A percentile compares a stretch with the other conserved stretches of the same genome.
phyloP scores from a whole-genome alignment of 2,329 filamentous ascomycete genomes.

The Aureobasidium sp. region DNA sequence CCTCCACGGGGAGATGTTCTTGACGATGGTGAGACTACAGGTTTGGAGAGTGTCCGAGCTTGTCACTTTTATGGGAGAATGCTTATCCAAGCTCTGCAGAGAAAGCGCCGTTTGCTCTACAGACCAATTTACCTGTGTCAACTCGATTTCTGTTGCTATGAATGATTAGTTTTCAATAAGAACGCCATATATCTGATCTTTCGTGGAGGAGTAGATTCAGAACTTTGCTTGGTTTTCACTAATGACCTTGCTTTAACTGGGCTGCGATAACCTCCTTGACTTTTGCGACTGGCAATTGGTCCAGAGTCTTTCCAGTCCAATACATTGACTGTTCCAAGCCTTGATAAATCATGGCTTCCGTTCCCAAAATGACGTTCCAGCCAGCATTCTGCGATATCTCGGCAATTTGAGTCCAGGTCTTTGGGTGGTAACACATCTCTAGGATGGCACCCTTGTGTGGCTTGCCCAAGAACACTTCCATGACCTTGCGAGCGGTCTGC shows the following conservation, averaged over 20 bases:
- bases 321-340: slow-evolving; percentile 56
- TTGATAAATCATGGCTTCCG: slow-evolving; percentile 71
- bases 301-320: slow-evolving; percentile 58
- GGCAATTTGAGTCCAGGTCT: slow-evolving; percentile 60
- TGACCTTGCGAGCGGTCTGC: slow-evolving; percentile 50
- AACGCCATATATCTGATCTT: background rate
- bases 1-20: background rate
- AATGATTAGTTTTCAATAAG: background rate
- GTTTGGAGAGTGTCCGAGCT: background rate
- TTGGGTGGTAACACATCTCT: slow-evolving; percentile 79
- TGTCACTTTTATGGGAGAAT: too few species aligned
- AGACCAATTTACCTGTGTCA: background rate
- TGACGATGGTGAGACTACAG: background rate
- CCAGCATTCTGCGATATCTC: slow-evolving; percentile 53
- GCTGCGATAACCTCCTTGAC: slow-evolving; percentile 49
- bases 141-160: background rate
- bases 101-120: too few species aligned
- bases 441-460: slow-evolving; percentile 56
- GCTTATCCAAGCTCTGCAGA: background rate
- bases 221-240: background rate
- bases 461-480: slow-evolving; percentile 44
- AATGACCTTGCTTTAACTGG: slow-evolving; percentile 18
- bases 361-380: slow-evolving; percentile 70
- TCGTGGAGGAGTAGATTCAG: background rate
- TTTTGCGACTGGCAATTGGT: slow-evolving; percentile 53